These are phyloP conservation scores for Pseudoperonospora humuli DNA, from an alignment of 352 stramenopile species.

Conservation along the genomic window DNA sequence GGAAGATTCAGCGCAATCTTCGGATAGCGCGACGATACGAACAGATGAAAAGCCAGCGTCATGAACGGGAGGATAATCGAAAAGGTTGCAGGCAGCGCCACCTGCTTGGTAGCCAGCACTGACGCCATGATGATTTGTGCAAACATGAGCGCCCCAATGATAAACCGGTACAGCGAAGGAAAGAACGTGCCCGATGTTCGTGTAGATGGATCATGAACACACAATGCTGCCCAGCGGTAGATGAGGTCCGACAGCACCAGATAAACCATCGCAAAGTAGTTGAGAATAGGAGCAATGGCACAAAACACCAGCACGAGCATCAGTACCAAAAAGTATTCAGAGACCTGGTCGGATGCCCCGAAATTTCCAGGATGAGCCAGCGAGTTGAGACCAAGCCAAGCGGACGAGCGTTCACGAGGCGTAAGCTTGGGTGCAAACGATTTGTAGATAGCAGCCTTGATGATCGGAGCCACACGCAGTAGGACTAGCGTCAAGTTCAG, in stretches of 20 bases:
- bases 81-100: constrained; percentile 45
- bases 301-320: constrained; percentile 75
- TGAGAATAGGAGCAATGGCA: constrained; percentile 66
- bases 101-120: constrained; percentile 67
- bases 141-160: constrained; percentile 68
- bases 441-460: constrained; percentile 75
- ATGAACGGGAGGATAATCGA: constrained; percentile 61
- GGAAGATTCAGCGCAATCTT: constrained; percentile 61
- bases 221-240: constrained; percentile 65
- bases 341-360: constrained; percentile 41
- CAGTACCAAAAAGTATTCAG: constrained; percentile 66
- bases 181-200: constrained; percentile 65
- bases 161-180: constrained; percentile 76
- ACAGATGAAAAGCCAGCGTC: constrained; percentile 62
- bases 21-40: constrained; percentile 59
- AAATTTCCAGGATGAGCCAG: constrained; percentile 56
- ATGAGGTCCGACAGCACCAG: constrained; percentile 68
- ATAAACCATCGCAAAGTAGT: constrained; percentile 68
- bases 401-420: constrained; percentile 49
- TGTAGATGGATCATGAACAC: constrained; percentile 60
- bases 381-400: constrained; percentile 65
- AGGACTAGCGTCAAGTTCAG: constrained; percentile 56
- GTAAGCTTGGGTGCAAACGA: constrained; percentile 73
- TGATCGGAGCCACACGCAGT: constrained; percentile 64
- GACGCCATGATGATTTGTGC: constrained; percentile 73